Evolutionary conservation across 495 filamentous ascomycete species (phyloP), one percentile per base, ranked within the genome.

Genomic region (Penicillium silybi): DNA sequence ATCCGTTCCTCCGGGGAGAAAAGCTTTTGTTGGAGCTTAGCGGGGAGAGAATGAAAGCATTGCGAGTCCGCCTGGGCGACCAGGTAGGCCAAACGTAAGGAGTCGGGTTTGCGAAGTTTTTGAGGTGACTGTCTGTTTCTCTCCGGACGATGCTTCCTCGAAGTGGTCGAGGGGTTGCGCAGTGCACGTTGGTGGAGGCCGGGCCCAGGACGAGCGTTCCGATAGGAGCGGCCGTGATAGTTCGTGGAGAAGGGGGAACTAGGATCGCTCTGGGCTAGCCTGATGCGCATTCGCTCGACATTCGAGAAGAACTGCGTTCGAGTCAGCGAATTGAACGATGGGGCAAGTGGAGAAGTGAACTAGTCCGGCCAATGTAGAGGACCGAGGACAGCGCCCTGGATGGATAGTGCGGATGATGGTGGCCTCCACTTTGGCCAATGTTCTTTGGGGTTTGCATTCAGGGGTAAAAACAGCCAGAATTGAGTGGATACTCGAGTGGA

Each of bases 1-100:
- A 79, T 67, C 60, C 85, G 87, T 69, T 95, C 87, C 65, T 92
- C 87, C 42, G 70, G 75, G 11, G 84, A 84, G 66, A 89, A 89
- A 56, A 87, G 82, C 56, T 77, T 82, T 61, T 80, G 77, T 57
- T 82, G 80, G 41, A 92, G 72, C 61, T 87, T 90, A 50, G 86
- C 79, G 25, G 89, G 86, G 25, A 90, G 77, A 42, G 75, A 77
- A 38, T 84, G 71, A 58, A 85, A 89, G 75, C 85, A 92, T 64
- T 82, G 79, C 44, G 82, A 84, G 59, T 90, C 85, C n/a, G 75
- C 72, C 43, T 77, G 69, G 20, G 75, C 63, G 26, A 68, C 63
- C 55, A 71, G 66, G 57, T 65, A 75, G 59, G 52, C 64, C 54
- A 63, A 46, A 70, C 74, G 67, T 61, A 62, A 62, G 57, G 65